phyloP scores from a whole-genome alignment of 176 grass and related monocot genomes.

The Carex myosuroides region DNA sequence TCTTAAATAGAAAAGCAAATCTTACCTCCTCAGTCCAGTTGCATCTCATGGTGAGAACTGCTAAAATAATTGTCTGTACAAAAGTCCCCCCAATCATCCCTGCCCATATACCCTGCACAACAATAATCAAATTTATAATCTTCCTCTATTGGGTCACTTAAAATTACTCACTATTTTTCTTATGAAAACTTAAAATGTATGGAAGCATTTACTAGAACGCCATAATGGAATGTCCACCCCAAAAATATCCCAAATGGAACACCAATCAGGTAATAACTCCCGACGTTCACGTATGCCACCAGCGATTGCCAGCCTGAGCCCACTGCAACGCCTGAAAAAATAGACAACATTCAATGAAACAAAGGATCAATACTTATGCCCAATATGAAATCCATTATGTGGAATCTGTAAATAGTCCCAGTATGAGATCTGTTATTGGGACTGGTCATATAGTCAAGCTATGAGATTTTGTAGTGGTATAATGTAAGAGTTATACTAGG shows the following conservation, averaged over 20 bases:
- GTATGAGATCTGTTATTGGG: background rate
- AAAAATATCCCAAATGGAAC: constrained; percentile 18
- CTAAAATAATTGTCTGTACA: constrained; percentile 28
- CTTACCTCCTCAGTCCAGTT: constrained; percentile 32
- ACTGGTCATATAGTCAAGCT: background rate
- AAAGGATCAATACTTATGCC: background rate
- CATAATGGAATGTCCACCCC: constrained; percentile 8
- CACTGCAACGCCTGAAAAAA: constrained; percentile 26
- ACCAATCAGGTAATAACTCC: constrained; percentile 23
- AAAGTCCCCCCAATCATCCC: constrained; percentile 37
- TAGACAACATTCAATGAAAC: background rate
- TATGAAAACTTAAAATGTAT: background rate
- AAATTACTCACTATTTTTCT: no score
- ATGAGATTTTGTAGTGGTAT: background rate
- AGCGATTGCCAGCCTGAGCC: constrained; percentile 23
- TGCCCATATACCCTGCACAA: constrained; percentile 29
- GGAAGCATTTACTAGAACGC: constrained; percentile 8
- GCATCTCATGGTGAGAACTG: constrained; percentile 10
- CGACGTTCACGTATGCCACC: constrained; percentile 25
- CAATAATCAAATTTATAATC: background rate
- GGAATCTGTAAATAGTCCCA: no score
- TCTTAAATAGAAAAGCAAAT: background rate
- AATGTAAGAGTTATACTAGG: background rate
- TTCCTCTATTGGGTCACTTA: no score
- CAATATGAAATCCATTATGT: no score